phyloP scores from a whole-genome alignment of 2,329 filamentous ascomycete genomes.

The Lachnum nothofagi region DNA sequence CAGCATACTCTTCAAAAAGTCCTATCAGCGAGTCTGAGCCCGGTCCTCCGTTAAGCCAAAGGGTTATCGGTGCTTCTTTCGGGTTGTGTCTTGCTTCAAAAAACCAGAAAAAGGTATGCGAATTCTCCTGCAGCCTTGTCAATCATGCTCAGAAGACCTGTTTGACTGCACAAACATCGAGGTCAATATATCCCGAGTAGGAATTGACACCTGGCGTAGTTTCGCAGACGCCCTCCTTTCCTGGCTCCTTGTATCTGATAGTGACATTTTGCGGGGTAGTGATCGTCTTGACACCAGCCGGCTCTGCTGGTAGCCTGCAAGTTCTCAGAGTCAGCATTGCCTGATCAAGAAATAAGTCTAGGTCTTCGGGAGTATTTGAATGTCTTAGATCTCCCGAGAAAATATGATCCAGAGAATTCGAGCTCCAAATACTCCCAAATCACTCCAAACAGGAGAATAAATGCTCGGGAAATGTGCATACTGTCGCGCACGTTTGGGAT shows the following conservation, averaged over 20 bases:
- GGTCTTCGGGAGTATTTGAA: too few species aligned
- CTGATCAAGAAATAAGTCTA: too few species aligned
- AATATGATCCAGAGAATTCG: too few species aligned
- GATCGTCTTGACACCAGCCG: slow-evolving; percentile 36
- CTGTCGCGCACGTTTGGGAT: slow-evolving; percentile 29
- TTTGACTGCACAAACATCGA: slow-evolving; percentile 16
- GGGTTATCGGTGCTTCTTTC: slow-evolving; percentile 41
- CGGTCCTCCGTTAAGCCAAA: slow-evolving; percentile 51
- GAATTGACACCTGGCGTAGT: slow-evolving; percentile 28
- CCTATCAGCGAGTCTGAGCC: slow-evolving; percentile 51
- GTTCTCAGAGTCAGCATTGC: too few species aligned
- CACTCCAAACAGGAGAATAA: too few species aligned
- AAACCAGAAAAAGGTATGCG: slow-evolving; percentile 45
- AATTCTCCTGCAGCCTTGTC: slow-evolving; percentile 36
- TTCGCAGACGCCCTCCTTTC: slow-evolving; percentile 28
- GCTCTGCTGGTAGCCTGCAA: slow-evolving; percentile 37
- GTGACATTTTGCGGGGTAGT: slow-evolving; percentile 37
- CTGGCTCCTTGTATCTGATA: slow-evolving; percentile 44
- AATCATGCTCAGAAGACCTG: not conserved
- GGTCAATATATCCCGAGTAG: slow-evolving; percentile 28
- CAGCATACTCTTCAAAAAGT: slow-evolving; percentile 38
- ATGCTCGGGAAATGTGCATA: too few species aligned
- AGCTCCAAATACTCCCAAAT: too few species aligned
- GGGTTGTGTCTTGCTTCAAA: slow-evolving; percentile 47
- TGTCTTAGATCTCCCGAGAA: too few species aligned